Base-by-base conservation (phyloP, 306 rosid genomes). In the Mimosa pudica region DNA sequence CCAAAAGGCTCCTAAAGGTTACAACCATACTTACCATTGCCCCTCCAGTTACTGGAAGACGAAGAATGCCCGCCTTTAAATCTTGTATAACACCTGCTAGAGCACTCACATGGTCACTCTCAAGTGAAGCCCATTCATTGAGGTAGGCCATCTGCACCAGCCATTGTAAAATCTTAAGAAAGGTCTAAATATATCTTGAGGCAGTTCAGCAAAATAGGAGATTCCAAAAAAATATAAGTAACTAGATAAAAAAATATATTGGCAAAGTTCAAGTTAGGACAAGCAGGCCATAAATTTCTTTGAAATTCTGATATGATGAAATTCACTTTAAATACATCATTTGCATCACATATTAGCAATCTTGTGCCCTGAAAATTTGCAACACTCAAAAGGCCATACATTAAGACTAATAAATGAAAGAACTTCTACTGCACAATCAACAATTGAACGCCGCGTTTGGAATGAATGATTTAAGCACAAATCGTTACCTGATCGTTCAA, bases 21-120 rank as follows among this genome's bases (percentile, higher is more conserved):
- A 24, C 36, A 63, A 57, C 3, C 60, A 82, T 16, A 77, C 91
- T 69, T 89, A 96, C 99, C 90, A 72, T 87, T 85, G 96, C 97
- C 74, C 97, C 91, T 81, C 92, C 93, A 57, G 91, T 88, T 74
- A 96, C 88, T 3, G 99, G 98, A 86, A 96, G 92, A 80, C 97
- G 98, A 57, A 96, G 91, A 71, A 98, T 96, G 90, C 89, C 89
- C 7, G 99, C 94, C 88, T 93, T 97, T 74, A 96, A 89, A 85
- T 93, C 98, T 80, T 90, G 92, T 69, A 89, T 86, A 63, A 94
- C 92, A 78, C 97, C 92, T n/a, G 98, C 84, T 80, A 96, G 76
- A 80, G 97, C 92, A 87, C 84, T 79, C 24, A 89, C 80, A 76
- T 93, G 99, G 73, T 89, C 88, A 16, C 71, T 84, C 88, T 93